Evolutionary conservation across 208 protist species (phyloP).

Genomic region (Trypanosoma avium): DNA sequence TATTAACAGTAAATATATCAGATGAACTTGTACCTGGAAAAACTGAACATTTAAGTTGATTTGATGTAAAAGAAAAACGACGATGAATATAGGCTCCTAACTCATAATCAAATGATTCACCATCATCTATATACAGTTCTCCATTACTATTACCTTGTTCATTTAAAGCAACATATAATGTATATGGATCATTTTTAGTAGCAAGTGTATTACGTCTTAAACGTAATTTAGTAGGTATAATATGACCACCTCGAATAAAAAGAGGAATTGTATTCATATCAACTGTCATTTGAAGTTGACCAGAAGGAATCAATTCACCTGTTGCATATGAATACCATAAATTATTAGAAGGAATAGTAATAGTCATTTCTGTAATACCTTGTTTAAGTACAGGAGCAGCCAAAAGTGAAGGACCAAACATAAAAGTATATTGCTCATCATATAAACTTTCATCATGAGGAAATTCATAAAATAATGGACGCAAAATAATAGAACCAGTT

Average conservation of each 20-base stretch:
- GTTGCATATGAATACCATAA: constrained; percentile 78
- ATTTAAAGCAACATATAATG: constrained; percentile 89
- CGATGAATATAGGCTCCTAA: constrained; percentile 51
- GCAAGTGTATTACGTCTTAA: constrained; percentile 79
- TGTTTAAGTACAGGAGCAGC: constrained; percentile 83
- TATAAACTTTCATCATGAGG: constrained; percentile 76
- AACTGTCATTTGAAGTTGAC: constrained; percentile 42
- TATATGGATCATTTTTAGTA: constrained; percentile 92
- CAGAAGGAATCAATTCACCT: constrained; percentile 35
- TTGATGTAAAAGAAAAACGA: constrained; percentile 48
- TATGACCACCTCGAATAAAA: constrained; percentile 91
- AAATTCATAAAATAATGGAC: constrained; percentile 96
- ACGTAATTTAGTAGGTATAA: constrained; percentile 92
- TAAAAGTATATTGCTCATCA: constrained; percentile 89
- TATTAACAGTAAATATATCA: constrained; percentile 19
- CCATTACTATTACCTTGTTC: constrained; percentile 58
- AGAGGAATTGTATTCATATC: constrained; percentile 90
- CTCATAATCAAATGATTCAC: constrained; percentile 64
- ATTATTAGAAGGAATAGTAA: constrained; percentile 75
- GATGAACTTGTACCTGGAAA: background rate
- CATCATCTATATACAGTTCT: constrained; percentile 81
- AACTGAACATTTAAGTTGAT: constrained; percentile 32
- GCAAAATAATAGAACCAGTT: constrained; percentile 89
- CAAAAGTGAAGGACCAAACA: constrained; percentile 91
- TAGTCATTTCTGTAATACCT: constrained; percentile 38